Base-by-base conservation (phyloP, 805 yeast genomes). In the Starmerella potacharoeniae region DNA sequence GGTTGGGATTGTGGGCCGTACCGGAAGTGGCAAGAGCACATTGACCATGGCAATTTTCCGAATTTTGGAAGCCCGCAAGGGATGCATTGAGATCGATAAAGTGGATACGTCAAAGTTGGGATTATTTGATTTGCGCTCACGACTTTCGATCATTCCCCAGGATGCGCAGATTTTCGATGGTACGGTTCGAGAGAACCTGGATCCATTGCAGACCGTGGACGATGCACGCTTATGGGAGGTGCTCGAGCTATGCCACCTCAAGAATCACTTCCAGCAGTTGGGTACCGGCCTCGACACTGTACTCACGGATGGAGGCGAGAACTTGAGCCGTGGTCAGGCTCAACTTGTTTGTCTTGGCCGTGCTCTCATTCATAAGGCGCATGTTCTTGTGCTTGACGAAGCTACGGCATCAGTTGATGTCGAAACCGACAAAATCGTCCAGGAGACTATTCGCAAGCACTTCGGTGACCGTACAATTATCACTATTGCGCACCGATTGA, bases 11-110 rank as follows among this genome's bases (percentile, higher is more conserved):
- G 97, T 91, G 53, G 97, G 97, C 36, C 79, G 97, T 66, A 90
- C 97, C 0, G 97, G 97, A 59, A 96, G 97, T 3, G 97, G 97
- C 58, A 89, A 89, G 68, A 83, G 91, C 0, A 82, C 95, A 2
- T 75, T 89, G 63, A 84, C 95, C 0, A 71, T 87, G 66, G 90
- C 96, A 0, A 69, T 89, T 37, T 89, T 86, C 75, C 75, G 97
- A 62, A 81, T 89, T 49, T 83, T 90, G 63, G 96, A 90, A 69
- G 78, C 84, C 1, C 80, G 81, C 16, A 70, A 68, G 16, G 95
- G 95, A 16, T 68, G 71, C 33, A 84, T 89, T 61, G 73, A 72
- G 13, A 84, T 89, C 59, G 96, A 90, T 71, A 81, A 77, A 33
- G 65, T 86, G n/a, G 71, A 84, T 61, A 86, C 86, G 3, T 73